Percentiles rank a stretch among this genome's conserved stretches.
Conservation (phyloP, 1,284 basidiomycete species). For the Wolfiporia cocos region DNA sequence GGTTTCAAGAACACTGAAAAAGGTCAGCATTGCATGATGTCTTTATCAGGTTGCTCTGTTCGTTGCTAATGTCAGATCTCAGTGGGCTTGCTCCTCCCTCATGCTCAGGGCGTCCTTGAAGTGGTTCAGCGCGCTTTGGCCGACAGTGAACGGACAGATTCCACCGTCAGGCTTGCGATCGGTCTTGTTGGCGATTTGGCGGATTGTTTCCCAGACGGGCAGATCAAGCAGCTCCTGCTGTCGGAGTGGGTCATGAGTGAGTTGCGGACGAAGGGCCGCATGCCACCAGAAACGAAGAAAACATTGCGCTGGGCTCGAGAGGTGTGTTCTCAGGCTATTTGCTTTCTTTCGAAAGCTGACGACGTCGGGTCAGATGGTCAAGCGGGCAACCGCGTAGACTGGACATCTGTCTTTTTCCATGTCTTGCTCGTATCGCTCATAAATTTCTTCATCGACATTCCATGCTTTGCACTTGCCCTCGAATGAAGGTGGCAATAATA, state of each 20-base stretch:
- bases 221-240: constrained; percentile 78
- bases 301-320: constrained; percentile 81
- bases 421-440: neutral
- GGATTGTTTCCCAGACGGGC: constrained; percentile 74
- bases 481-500: constrained; percentile 11
- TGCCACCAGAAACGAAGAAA: constrained; percentile 68
- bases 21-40: constrained; percentile 34
- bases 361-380: constrained; percentile 50
- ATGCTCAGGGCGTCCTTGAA: constrained; percentile 74
- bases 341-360: constrained; percentile 5
- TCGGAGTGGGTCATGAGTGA: constrained; percentile 80
- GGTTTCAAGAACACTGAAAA: constrained; percentile 84
- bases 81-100: constrained; percentile 68
- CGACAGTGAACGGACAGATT: constrained; percentile 84
- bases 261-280: constrained; percentile 66
- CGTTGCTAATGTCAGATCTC: constrained; percentile 6
- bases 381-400: constrained; percentile 55
- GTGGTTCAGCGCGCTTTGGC: constrained; percentile 77
- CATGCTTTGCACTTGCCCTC: constrained; percentile 1
- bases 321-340: constrained; percentile 46
- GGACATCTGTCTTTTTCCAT: neutral
- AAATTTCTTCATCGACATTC: neutral
- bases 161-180: constrained; percentile 51
- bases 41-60: constrained; percentile 7
- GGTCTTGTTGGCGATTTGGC: constrained; percentile 85